Percentiles rank a stretch among this genome's conserved stretches.
Conservation (phyloP, 2,329 filamentous ascomycete genomes). For the Fusarium incarnatum region DNA sequence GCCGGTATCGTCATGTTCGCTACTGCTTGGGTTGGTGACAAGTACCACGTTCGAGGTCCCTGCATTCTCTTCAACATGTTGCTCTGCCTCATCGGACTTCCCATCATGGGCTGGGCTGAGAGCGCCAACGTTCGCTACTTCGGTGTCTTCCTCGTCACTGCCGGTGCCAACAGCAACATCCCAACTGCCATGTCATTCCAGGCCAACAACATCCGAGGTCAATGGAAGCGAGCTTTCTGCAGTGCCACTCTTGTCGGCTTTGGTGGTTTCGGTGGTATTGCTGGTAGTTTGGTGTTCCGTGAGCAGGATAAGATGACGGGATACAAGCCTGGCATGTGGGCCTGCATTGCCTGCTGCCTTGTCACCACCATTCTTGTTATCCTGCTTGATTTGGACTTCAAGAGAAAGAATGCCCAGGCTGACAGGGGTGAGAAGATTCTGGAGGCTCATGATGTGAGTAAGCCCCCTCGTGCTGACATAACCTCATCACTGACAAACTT, state of each 20-base stretch:
- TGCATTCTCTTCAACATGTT: slow-evolving; percentile 74
- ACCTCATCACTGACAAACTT: slow-evolving; percentile 23
- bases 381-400: slow-evolving; percentile 55
- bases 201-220: slow-evolving; percentile 87
- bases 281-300: slow-evolving; percentile 78
- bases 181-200: slow-evolving; percentile 82
- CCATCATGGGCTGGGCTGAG: slow-evolving; percentile 76
- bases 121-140: slow-evolving; percentile 72
- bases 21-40: slow-evolving; percentile 74
- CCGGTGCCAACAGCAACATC: slow-evolving; percentile 81
- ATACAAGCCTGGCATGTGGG: slow-evolving; percentile 67
- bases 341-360: slow-evolving; percentile 64
- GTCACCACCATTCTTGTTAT: slow-evolving; percentile 61
- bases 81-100: slow-evolving; percentile 74
- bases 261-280: slow-evolving; percentile 83
- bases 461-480: background rate
- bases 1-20: slow-evolving; percentile 71
- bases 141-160: slow-evolving; percentile 80
- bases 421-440: slow-evolving; percentile 65
- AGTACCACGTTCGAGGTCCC: slow-evolving; percentile 72
- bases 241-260: slow-evolving; percentile 81
- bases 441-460: slow-evolving; percentile 62
- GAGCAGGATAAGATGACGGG: slow-evolving; percentile 61
- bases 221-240: slow-evolving; percentile 88
- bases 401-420: slow-evolving; percentile 60